These are phyloP conservation scores for Brassica incana DNA, from an alignment of 345 rosid species.

Conservation along the genomic window DNA sequence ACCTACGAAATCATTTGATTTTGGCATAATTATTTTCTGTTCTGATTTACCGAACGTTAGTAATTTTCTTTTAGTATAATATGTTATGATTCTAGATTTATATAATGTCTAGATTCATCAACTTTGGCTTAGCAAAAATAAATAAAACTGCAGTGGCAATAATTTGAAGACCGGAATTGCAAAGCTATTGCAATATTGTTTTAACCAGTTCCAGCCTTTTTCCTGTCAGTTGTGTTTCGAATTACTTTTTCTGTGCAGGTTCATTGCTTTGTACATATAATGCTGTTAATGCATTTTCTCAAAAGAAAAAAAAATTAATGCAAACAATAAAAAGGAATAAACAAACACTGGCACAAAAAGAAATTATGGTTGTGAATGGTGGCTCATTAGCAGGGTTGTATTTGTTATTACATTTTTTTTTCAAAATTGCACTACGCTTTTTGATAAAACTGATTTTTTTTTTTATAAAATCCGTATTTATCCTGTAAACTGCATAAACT, in stretches of 20 bases:
- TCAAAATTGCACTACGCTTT: too few species aligned
- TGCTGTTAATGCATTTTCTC: not conserved
- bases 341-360: not conserved
- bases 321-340: not conserved
- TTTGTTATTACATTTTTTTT: too few species aligned
- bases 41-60: not conserved
- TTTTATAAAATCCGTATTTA: too few species aligned
- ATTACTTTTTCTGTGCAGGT: not conserved
- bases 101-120: not conserved
- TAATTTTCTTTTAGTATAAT: not conserved
- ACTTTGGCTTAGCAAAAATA: not conserved
- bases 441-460: too few species aligned
- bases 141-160: not conserved
- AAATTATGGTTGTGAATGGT: not conserved
- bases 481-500: too few species aligned
- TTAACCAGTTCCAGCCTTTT: slow-evolving; percentile 6
- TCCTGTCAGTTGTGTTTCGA: not conserved
- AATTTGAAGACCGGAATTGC: not conserved
- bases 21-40: not conserved
- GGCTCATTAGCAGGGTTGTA: too few species aligned
- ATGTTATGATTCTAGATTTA: not conserved
- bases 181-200: not conserved
- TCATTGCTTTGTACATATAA: not conserved
- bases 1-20: not conserved
- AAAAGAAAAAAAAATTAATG: not conserved